A percentile compares a stretch with the other conserved stretches of the same genome.
Evolutionary conservation across 2,329 filamentous ascomycete genomes (phyloP).

Genomic region (Aspergillus sp.): DNA sequence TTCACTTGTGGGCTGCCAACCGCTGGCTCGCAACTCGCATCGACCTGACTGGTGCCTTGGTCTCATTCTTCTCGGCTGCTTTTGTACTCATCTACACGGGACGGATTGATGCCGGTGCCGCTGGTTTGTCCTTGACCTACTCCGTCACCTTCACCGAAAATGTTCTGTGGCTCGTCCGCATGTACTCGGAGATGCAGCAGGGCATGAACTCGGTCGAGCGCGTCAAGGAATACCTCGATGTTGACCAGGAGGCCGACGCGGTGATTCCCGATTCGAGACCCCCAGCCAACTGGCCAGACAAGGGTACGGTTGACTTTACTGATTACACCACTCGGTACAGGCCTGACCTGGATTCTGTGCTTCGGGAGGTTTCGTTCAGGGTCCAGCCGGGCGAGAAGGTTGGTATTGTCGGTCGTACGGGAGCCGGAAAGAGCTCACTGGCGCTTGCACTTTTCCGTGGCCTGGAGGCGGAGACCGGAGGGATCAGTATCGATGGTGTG

Average conservation of each 20-base stretch:
- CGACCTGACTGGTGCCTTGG: conserved; percentile 80
- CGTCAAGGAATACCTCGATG: conserved; percentile 92
- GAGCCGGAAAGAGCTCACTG: conserved; percentile 92
- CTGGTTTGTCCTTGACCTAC: conserved; percentile 89
- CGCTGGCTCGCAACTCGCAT: conserved; percentile 92
- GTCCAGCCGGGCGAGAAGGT: conserved; percentile 84
- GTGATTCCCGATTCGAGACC: conserved; percentile 73
- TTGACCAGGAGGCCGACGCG: conserved; percentile 81
- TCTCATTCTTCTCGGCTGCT: conserved; percentile 85
- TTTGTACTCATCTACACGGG: conserved; percentile 83
- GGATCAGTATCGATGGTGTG: conserved; percentile 83
- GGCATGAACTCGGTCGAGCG: conserved; percentile 99
- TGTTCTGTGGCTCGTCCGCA: conserved; percentile 86
- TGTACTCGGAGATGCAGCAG: conserved; percentile 93
- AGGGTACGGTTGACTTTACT: conserved; percentile 79
- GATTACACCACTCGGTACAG: conserved; percentile 86
- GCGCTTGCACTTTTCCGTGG: conserved; percentile 89
- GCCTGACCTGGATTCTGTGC: conserved; percentile 74
- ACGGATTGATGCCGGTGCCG: conserved; percentile 78
- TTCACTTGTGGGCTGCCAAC: conserved; percentile 94
- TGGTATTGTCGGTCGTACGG: conserved; percentile 89
- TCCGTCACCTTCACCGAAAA: conserved; percentile 96
- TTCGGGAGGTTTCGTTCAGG: conserved; percentile 76
- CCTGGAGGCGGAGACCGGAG: conserved; percentile 80
- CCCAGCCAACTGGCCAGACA: conserved; percentile 70